These are phyloP conservation scores for Phascolomyces articulosus DNA, from an alignment of 371 early-diverging fungal species.

Conservation along the genomic window DNA sequence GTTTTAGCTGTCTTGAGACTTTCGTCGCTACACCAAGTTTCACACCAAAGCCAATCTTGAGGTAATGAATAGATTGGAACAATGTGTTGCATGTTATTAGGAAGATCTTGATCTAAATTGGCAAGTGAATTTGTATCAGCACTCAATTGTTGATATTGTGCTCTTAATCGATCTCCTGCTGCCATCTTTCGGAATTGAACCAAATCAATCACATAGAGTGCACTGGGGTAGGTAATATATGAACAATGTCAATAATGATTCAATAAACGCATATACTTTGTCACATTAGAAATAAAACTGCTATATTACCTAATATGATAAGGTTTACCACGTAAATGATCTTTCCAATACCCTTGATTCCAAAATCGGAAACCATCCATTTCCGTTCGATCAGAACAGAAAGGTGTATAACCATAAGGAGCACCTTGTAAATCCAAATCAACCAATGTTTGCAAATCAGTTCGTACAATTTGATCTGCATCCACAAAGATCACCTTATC, in stretches of 20 bases:
- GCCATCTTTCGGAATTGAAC: conserved; percentile 88
- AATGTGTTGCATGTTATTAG: conserved; percentile 92
- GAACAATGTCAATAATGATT: no score
- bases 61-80: conserved; percentile 93
- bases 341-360: conserved; percentile 95
- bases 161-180: conserved; percentile 92
- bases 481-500: conserved; percentile 97
- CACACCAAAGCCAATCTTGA: conserved; percentile 97
- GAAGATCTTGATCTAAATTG: conserved; percentile 96
- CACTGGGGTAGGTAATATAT: conserved; percentile 36
- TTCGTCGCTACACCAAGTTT: conserved; percentile 96
- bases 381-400: conserved; percentile 89
- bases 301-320: conserved; percentile 81
- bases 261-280: no score
- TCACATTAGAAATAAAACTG: not conserved
- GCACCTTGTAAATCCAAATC: conserved; percentile 91
- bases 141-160: conserved; percentile 90
- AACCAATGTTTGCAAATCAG: conserved; percentile 89
- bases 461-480: conserved; percentile 96
- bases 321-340: conserved; percentile 84
- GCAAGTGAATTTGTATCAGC: conserved; percentile 89
- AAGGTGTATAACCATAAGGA: conserved; percentile 95
- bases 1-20: conserved; percentile 87
- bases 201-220: conserved; percentile 93
- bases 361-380: conserved; percentile 97